phyloP scores from a whole-genome alignment of 2,329 filamentous ascomycete genomes.

The Colletotrichum lini region DNA sequence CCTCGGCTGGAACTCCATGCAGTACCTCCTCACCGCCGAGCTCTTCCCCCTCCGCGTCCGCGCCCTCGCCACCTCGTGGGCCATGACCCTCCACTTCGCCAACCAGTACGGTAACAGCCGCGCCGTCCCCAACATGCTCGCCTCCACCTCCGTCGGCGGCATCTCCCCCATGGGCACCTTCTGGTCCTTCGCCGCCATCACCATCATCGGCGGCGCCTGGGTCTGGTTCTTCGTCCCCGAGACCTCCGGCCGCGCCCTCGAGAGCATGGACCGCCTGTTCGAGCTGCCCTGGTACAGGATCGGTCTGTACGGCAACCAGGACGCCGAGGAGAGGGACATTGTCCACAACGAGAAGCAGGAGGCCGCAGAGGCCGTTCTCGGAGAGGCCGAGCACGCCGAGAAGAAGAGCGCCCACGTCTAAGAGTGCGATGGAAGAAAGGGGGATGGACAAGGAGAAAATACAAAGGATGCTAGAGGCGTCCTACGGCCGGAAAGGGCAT shows the following conservation, averaged over 20 bases:
- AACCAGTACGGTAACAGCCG: conserved; percentile 85
- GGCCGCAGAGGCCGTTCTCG: conserved; percentile 51
- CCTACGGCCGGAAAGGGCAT: conserved; percentile 14
- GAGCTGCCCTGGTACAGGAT: conserved; percentile 82
- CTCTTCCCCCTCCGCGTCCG: conserved; percentile 83
- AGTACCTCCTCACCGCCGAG: conserved; percentile 84
- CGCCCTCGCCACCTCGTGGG: conserved; percentile 77
- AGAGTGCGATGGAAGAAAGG: too few relatives aligned
- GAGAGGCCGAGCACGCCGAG: conserved; percentile 55
- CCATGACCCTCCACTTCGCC: conserved; percentile 85
- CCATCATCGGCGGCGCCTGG: conserved; percentile 77
- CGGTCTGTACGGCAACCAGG: conserved; percentile 68
- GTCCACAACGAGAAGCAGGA: conserved; percentile 61
- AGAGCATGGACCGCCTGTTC: conserved; percentile 81
- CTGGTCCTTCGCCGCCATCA: conserved; percentile 81
- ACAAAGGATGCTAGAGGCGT: not conserved
- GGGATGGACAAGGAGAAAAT: too few relatives aligned
- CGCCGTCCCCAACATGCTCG: conserved; percentile 82
- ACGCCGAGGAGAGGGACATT: conserved; percentile 64
- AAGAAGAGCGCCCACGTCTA: conserved; percentile 41
- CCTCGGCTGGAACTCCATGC: conserved; percentile 81
- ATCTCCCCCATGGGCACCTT: conserved; percentile 78
- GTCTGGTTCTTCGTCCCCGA: conserved; percentile 82
- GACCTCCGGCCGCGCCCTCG: conserved; percentile 75
- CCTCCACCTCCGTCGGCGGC: conserved; percentile 61